phyloP scores from a whole-genome alignment of 2,329 filamentous ascomycete species.

The Botryotinia calthae region DNA sequence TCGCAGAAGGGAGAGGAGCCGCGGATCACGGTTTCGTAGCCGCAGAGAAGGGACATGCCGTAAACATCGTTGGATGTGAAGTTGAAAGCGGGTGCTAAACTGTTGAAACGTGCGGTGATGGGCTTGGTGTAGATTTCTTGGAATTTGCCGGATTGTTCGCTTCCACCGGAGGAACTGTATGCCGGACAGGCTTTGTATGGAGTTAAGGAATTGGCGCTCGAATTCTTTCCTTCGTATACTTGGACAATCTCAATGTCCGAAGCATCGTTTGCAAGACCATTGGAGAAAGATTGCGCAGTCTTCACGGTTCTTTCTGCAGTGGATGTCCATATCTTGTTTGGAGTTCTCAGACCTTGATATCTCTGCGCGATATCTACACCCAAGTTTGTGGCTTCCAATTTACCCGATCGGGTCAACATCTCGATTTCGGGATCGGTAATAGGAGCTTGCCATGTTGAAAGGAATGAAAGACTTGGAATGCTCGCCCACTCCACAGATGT shows the following conservation, averaged over 20 bases:
- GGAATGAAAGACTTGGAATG: constrained; percentile 32
- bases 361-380: constrained; percentile 35
- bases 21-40: constrained; percentile 51
- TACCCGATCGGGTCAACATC: constrained; percentile 33
- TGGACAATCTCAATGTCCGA: constrained; percentile 45
- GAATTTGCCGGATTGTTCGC: constrained; percentile 44
- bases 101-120: constrained; percentile 48
- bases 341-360: constrained; percentile 42
- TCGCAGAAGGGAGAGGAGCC: constrained; percentile 48
- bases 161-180: constrained; percentile 50
- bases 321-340: constrained; percentile 50
- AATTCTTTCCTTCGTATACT: constrained; percentile 47
- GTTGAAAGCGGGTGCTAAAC: constrained; percentile 49
- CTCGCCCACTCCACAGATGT: constrained; percentile 48
- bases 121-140: constrained; percentile 48
- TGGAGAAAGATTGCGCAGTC: constrained; percentile 48
- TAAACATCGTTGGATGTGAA: constrained; percentile 51
- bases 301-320: constrained; percentile 51
- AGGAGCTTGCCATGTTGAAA: constrained; percentile 33
- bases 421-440: constrained; percentile 34
- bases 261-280: constrained; percentile 45
- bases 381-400: constrained; percentile 32
- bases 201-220: constrained; percentile 52
- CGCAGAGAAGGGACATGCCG: constrained; percentile 50
- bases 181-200: constrained; percentile 53